Percentiles rank a stretch among this genome's conserved stretches.
These are phyloP conservation scores for Pestalotiopsis sp. DNA, from an alignment of 2,329 filamentous ascomycete genomes.

Conservation along the genomic window DNA sequence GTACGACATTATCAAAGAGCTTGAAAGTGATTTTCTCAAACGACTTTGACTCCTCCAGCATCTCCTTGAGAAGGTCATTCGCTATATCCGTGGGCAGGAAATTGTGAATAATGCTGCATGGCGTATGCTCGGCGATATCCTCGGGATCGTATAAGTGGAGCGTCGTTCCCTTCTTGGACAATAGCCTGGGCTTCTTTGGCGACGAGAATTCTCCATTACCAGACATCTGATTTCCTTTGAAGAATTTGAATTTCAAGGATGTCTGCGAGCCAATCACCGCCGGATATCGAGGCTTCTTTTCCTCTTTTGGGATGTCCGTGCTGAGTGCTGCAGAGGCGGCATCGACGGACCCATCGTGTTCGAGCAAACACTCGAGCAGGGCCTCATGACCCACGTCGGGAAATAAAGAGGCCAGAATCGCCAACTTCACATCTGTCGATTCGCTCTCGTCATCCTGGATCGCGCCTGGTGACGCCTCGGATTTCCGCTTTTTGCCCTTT, in stretches of 20 bases:
- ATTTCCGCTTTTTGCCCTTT: slow-evolving; percentile 55
- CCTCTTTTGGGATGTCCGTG: slow-evolving; percentile 24
- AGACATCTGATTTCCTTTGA: slow-evolving; percentile 32
- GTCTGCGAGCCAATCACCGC: slow-evolving; percentile 59
- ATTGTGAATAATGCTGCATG: slow-evolving; percentile 90
- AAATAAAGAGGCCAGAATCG: slow-evolving; percentile 78
- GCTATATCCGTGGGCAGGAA: slow-evolving; percentile 77
- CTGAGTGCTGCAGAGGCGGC: slow-evolving; percentile 61
- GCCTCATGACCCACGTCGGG: slow-evolving; percentile 64
- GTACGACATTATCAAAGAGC: slow-evolving; percentile 84
- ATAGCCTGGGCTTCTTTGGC: slow-evolving; percentile 48
- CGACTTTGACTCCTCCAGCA: slow-evolving; percentile 71
- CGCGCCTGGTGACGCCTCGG: slow-evolving; percentile 21
- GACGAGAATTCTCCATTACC: slow-evolving; percentile 19
- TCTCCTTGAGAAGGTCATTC: slow-evolving; percentile 72
- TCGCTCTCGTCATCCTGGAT: slow-evolving; percentile 57
- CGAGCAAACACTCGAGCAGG: slow-evolving; percentile 78
- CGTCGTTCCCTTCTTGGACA: slow-evolving; percentile 79
- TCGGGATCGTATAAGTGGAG: slow-evolving; percentile 80
- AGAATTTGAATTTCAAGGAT: slow-evolving; percentile 60
- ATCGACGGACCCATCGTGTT: slow-evolving; percentile 76
- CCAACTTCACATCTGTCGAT: slow-evolving; percentile 87
- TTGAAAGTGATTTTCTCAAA: slow-evolving; percentile 78
- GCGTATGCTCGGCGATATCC: slow-evolving; percentile 81
- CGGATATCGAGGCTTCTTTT: slow-evolving; percentile 35